Evolutionary conservation across 306 rosid genomes (phyloP).

Genomic region (Cucumis hystrix): DNA sequence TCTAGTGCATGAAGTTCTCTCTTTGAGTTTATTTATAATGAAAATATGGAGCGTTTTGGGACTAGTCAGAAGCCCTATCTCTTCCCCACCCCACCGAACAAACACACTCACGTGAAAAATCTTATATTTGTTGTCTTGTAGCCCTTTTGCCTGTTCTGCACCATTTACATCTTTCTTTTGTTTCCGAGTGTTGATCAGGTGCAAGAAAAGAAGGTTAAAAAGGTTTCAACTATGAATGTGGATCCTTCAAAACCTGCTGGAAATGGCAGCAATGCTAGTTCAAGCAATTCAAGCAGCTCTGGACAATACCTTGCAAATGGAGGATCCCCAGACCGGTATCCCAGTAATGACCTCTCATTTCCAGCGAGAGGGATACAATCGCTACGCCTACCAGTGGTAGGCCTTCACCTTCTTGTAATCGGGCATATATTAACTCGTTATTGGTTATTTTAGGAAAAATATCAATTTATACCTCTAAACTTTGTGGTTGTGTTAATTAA

Average conservation of each 20-base stretch:
- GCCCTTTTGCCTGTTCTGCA: background rate
- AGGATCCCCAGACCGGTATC: constrained; percentile 25
- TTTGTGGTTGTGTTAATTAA: no score
- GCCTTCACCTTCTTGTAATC: background rate
- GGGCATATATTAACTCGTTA: background rate
- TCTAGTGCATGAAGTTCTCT: background rate
- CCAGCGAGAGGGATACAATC: constrained; percentile 25
- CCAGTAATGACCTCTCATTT: constrained; percentile 21
- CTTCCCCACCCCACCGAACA: background rate
- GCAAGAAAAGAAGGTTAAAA: constrained; percentile 31
- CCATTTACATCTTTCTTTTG: background rate
- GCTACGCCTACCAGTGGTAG: constrained; percentile 50
- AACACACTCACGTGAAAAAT: background rate
- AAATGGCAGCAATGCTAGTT: constrained; percentile 30
- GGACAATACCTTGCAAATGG: constrained; percentile 34
- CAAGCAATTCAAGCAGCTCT: constrained; percentile 23
- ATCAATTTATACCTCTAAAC: no score
- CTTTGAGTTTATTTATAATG: background rate
- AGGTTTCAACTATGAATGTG: constrained; percentile 40
- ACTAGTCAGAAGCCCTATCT: background rate
- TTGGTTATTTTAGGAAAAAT: background rate
- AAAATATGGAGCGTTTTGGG: background rate
- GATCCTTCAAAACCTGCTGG: constrained; percentile 27
- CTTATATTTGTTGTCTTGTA: background rate
- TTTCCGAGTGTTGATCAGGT: constrained; percentile 3